These are phyloP conservation scores for Emericellopsis cladophorae DNA, from an alignment of 2,329 filamentous ascomycete species.

Conservation along the genomic window DNA sequence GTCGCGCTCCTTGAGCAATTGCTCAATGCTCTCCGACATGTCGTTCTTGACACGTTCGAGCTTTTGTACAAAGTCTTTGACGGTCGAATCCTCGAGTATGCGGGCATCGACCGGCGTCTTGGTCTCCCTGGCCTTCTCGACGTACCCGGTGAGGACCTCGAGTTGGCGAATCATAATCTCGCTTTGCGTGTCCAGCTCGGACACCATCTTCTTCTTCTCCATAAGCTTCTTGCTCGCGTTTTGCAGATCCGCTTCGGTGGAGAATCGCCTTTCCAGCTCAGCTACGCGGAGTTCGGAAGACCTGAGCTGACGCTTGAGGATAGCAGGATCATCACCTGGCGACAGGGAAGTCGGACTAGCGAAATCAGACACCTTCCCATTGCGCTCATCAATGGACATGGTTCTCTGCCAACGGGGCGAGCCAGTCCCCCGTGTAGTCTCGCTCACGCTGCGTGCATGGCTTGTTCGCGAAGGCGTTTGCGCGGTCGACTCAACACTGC, in stretches of 20 bases:
- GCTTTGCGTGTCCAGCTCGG: constrained; percentile 83
- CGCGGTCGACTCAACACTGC: constrained; percentile 53
- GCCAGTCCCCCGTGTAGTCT: constrained; percentile 50
- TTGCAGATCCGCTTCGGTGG: constrained; percentile 50
- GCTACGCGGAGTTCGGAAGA: constrained; percentile 75
- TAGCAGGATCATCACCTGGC: constrained; percentile 50
- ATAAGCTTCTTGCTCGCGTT: constrained; percentile 76
- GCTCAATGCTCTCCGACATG: constrained; percentile 45
- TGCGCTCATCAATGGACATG: constrained; percentile 43
- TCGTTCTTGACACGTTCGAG: constrained; percentile 47
- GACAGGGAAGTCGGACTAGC: constrained; percentile 59
- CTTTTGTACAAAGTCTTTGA: constrained; percentile 80
- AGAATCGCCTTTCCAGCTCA: constrained; percentile 73
- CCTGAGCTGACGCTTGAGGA: constrained; percentile 63
- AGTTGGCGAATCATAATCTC: constrained; percentile 92
- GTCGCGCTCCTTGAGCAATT: constrained; percentile 59
- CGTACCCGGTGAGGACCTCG: constrained; percentile 77
- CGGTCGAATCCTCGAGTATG: constrained; percentile 76
- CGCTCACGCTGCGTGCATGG: constrained; percentile 51
- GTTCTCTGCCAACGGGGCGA: constrained; percentile 62
- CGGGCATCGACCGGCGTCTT: constrained; percentile 69
- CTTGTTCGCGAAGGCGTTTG: constrained; percentile 27
- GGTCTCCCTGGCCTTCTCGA: constrained; percentile 74
- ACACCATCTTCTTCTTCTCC: constrained; percentile 93
- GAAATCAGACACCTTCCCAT: constrained; percentile 43